These are phyloP conservation scores for Viola pubescens DNA, from an alignment of 441 rosid species.

Conservation along the genomic window DNA sequence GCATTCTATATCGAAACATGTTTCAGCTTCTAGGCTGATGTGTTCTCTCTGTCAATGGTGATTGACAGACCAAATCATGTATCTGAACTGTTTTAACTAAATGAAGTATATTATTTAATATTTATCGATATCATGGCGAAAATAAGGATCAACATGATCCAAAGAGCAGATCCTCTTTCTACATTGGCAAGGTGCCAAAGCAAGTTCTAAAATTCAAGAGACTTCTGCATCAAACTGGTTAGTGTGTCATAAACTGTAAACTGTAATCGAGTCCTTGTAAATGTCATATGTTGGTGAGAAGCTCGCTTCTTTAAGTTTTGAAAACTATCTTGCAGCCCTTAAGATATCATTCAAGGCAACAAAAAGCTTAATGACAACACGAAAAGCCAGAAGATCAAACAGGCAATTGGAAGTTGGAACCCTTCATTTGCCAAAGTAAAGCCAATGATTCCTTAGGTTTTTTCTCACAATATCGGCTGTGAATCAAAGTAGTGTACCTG, in stretches of 20 bases:
- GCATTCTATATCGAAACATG: background rate
- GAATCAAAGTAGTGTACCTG: conserved; percentile 81
- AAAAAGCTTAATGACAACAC: conserved; percentile 64
- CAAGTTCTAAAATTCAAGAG: too few species aligned
- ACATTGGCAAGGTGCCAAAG: too few species aligned
- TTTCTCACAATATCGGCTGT: conserved; percentile 49
- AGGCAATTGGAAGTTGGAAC: conserved; percentile 45
- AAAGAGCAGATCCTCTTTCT: too few species aligned
- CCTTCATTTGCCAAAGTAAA: conserved; percentile 89
- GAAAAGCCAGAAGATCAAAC: conserved; percentile 81
- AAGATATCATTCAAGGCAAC: conserved; percentile 67
- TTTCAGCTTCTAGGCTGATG: conserved; percentile 4
- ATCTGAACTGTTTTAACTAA: background rate
- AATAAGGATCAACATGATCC: too few species aligned
- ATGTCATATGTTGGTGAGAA: conserved; percentile 70
- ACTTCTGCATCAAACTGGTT: too few species aligned
- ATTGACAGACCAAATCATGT: conserved; percentile 10
- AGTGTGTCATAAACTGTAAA: conserved; percentile 32
- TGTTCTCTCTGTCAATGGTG: background rate
- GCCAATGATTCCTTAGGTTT: conserved; percentile 68
- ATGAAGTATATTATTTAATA: too few species aligned
- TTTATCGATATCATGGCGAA: too few species aligned
- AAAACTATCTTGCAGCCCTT: conserved; percentile 68
- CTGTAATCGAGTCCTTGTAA: conserved; percentile 41
- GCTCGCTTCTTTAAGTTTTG: conserved; percentile 78